Conservation (phyloP, 1,284 basidiomycete genomes). For the Papiliotrema fonsecae region DNA sequence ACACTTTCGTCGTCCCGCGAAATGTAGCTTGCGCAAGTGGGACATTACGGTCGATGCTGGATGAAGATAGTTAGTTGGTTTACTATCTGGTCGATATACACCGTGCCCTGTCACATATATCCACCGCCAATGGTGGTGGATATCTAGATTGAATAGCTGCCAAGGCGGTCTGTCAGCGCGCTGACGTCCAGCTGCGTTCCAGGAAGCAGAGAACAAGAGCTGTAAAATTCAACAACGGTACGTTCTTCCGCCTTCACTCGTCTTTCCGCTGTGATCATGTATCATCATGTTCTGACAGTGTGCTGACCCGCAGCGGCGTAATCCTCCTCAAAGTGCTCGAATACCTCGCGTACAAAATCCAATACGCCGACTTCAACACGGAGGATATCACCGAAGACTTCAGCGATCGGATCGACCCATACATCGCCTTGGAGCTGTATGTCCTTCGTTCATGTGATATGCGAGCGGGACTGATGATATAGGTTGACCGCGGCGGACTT, state of each 20-base stretch:
- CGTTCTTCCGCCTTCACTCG: neutral
- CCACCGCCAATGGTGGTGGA: neutral
- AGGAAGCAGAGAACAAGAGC: conserved; percentile 45
- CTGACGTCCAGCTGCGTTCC: conserved; percentile 39
- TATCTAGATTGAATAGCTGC: neutral
- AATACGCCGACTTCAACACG: conserved; percentile 47
- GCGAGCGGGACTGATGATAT: conserved; percentile 1
- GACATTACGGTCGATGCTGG: conserved; percentile 45
- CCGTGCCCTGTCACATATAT: neutral
- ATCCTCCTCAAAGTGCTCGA: conserved; percentile 56
- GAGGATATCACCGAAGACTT: conserved; percentile 54
- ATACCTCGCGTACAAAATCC: conserved; percentile 54
- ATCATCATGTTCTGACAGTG: neutral
- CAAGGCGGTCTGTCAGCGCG: neutral
- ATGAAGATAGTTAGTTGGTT: conserved; percentile 40
- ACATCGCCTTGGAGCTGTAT: conserved; percentile 56
- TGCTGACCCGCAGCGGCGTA: conserved; percentile 37
- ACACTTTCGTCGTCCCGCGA: conserved; percentile 43
- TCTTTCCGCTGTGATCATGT: conserved; percentile 2
- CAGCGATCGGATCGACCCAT: conserved; percentile 53
- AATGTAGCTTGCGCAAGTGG: conserved; percentile 43
- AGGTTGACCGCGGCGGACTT: conserved; percentile 50
- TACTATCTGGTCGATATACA: neutral
- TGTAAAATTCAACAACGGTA: conserved; percentile 48
- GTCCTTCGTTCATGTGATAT: conserved; percentile 17